phyloP scores from a whole-genome alignment of 371 early-diverging fungal genomes.

The Ordospora colligata region DNA sequence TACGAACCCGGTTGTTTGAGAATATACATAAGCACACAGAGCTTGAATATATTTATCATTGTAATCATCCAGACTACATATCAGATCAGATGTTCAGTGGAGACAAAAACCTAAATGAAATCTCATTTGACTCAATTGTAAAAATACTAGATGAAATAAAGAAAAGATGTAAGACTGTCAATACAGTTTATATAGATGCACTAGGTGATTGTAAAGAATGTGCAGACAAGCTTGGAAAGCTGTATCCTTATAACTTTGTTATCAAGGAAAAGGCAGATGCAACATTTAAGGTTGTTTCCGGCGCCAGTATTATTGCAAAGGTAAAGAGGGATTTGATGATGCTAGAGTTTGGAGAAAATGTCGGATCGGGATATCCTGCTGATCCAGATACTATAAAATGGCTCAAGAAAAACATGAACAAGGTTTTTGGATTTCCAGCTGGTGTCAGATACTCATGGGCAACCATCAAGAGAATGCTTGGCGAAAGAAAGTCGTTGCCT shows the following conservation, averaged over 20 bases:
- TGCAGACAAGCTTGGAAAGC: constrained; percentile 68
- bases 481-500: constrained; percentile 12
- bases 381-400: constrained; percentile 84
- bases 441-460: constrained; percentile 88
- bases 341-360: constrained; percentile 62
- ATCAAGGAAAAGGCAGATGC: constrained; percentile 91
- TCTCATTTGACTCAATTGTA: constrained; percentile 75
- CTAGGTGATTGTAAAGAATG: constrained; percentile 81
- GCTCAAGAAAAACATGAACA: constrained; percentile 69
- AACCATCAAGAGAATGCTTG: constrained; percentile 67
- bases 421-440: constrained; percentile 79
- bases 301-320: constrained; percentile 95
- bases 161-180: constrained; percentile 20
- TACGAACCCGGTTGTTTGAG: constrained; percentile 65
- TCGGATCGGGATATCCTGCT: constrained; percentile 89
- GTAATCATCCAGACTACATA: constrained; percentile 51
- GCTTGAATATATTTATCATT: constrained; percentile 63
- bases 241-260: constrained; percentile 66
- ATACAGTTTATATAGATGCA: constrained; percentile 74
- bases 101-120: constrained; percentile 74
- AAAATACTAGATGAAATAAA: constrained; percentile 32
- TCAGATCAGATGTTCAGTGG: constrained; percentile 45
- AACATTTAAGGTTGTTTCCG: constrained; percentile 84
- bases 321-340: constrained; percentile 71
- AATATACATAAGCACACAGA: constrained; percentile 65